Evolutionary conservation across 441 rosid species (phyloP).

Genomic region (Gossypium gossypioides): DNA sequence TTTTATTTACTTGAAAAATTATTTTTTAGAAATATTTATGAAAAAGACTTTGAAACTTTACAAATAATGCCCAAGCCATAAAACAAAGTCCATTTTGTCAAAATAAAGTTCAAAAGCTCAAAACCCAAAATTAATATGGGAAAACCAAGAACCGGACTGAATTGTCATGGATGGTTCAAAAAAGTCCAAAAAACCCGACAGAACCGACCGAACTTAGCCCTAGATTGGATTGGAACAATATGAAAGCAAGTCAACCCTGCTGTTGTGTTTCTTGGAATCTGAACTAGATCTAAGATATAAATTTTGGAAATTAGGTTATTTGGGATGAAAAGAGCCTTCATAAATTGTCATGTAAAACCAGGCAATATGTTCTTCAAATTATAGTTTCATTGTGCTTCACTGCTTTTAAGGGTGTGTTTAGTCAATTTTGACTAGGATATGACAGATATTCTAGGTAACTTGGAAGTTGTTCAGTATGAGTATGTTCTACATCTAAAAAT

Average conservation of each 20-base stretch:
- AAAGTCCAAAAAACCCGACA: too few relatives aligned
- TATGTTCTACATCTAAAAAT: not conserved
- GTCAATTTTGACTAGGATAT: slow-evolving; percentile 1
- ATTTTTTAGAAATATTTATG: too few relatives aligned
- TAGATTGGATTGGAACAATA: not conserved
- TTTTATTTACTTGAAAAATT: too few relatives aligned
- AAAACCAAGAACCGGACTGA: too few relatives aligned
- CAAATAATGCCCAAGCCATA: too few relatives aligned
- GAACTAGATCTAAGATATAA: not conserved
- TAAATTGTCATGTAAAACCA: not conserved
- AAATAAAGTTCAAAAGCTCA: too few relatives aligned
- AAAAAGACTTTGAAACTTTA: too few relatives aligned
- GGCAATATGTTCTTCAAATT: not conserved
- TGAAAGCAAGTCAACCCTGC: not conserved
- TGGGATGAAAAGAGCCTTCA: not conserved
- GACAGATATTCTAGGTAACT: not conserved
- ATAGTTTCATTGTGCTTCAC: not conserved
- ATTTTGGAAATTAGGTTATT: not conserved
- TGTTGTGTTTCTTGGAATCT: slow-evolving; percentile 4
- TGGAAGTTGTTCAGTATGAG: not conserved
- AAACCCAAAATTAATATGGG: too few relatives aligned
- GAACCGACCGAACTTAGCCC: too few relatives aligned
- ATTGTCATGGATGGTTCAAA: too few relatives aligned
- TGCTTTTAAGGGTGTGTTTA: not conserved
- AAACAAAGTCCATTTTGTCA: too few relatives aligned